Evolutionary conservation across 192 early-diverging fungal species (phyloP).

Genomic region (Backusella westeae): DNA sequence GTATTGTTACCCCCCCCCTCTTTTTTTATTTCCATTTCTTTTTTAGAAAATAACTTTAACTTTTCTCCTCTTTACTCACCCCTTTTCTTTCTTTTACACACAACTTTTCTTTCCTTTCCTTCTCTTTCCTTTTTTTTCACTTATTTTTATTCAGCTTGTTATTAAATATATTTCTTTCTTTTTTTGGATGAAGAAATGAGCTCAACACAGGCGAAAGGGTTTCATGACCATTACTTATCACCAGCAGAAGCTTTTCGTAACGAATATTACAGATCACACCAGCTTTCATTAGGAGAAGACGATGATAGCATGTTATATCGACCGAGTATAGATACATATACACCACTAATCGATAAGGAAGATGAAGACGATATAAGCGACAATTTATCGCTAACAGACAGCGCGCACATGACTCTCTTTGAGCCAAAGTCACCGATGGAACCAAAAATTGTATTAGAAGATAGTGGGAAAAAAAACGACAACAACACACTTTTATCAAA

Average conservation of each 20-base stretch:
- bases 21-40: neutral
- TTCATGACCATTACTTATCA: slow-evolving; percentile 5
- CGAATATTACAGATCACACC: slow-evolving; percentile 30
- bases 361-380: slow-evolving; percentile 7
- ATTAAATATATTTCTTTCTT: neutral
- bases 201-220: neutral
- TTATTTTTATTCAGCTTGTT: neutral
- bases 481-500: slow-evolving; percentile 24
- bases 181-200: neutral
- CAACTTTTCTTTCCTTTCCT: neutral
- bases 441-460: slow-evolving; percentile 11
- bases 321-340: neutral
- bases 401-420: slow-evolving; percentile 5
- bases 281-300: neutral
- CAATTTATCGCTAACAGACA: neutral
- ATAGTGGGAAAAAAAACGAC: neutral
- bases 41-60: neutral
- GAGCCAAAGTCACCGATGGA: neutral
- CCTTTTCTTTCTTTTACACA: neutral
- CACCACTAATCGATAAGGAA: neutral
- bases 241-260: slow-evolving; percentile 33
- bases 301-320: slow-evolving; percentile 19
- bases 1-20: neutral
- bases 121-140: neutral
- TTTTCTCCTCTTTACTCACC: neutral